phyloP scores from a whole-genome alignment of 1,284 basidiomycete species.

The Pseudozyma pruni region DNA sequence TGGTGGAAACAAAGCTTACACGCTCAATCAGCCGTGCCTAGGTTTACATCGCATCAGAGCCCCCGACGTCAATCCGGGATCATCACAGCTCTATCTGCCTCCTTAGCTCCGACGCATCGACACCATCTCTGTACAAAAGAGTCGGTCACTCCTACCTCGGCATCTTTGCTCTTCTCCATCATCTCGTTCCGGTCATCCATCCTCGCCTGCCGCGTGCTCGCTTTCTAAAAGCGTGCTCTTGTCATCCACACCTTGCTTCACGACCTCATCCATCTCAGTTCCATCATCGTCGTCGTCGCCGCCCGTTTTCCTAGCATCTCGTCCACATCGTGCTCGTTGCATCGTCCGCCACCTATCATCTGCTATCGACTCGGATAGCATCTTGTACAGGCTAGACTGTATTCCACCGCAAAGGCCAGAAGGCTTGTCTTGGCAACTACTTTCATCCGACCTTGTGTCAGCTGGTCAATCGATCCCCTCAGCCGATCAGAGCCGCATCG shows the following conservation, averaged over 20 bases:
- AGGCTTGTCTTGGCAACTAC: no score
- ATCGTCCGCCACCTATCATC: no score
- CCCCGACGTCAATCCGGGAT: constrained; percentile 22
- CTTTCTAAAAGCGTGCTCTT: constrained; percentile 1
- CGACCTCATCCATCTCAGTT: constrained; percentile 14
- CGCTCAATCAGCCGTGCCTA: constrained; percentile 7
- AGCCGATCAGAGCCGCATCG: no score
- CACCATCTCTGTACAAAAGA: constrained; percentile 28
- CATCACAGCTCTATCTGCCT: not conserved
- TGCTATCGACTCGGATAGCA: no score
- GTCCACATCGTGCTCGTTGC: no score
- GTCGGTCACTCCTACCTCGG: constrained; percentile 8
- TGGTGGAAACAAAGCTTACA: constrained; percentile 15
- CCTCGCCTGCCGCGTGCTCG: not conserved
- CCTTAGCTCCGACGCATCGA: constrained; percentile 7
- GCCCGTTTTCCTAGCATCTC: not conserved
- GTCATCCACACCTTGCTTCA: constrained; percentile 21
- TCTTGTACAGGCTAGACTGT: no score
- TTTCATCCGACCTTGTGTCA: no score
- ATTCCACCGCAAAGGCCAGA: no score
- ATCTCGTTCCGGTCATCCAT: constrained; percentile 7
- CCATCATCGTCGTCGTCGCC: not conserved
- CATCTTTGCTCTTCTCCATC: not conserved
- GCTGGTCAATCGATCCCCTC: no score
- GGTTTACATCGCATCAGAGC: not conserved